Evolutionary conservation across 148 eudicot species (phyloP), one percentile per base, ranked within the genome.

Genomic region (Fagopyrum homotropicum): DNA sequence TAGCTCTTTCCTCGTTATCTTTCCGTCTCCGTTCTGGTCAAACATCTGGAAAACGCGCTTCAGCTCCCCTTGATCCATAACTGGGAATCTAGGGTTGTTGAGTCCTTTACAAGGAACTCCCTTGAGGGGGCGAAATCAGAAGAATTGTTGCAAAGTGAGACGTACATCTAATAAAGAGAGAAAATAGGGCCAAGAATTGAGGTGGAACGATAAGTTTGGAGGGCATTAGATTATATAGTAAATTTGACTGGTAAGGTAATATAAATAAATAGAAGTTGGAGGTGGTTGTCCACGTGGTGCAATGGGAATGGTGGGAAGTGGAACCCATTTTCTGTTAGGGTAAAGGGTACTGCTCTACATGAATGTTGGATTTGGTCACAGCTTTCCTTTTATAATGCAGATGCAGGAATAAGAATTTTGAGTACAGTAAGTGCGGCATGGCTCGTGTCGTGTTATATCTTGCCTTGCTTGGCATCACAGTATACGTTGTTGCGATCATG

Each of bases 41-140:
- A 93, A 89, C 97, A 93, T 88, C n/a, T 87, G 86, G 60, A 91
- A 93, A 7, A 93, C 88, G 17, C 94, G 74, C 30, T 83, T 82
- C 9, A 93, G 73, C 85, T 93, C 98, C 0, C 79, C 16, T 6
- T 86, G 79, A 80, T 88, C 94, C 98, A 91, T 89, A 50, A 14
- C 11, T 11, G 16, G 3, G 15, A 51, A 51, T 10, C 10, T 1
- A 51, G 2, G 4, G 1, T 51, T n/a, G 4, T 51, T 51, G 55
- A 16, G 4, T 51, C 10, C 15, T 66, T 15, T 14, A 14, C 15
- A 66, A 9, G 71, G 46, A 66, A 11, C 71, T 66, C 71, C 45
- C 71, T 35, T 8, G 69, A 66, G 45, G 17, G 46, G 71, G 71
- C 26, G 44, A 63, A 57, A 57, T 10, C 44, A 63, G 26, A 29